Conservation (phyloP, 1,139 yeast genomes). For the Dujonia santamariae region DNA sequence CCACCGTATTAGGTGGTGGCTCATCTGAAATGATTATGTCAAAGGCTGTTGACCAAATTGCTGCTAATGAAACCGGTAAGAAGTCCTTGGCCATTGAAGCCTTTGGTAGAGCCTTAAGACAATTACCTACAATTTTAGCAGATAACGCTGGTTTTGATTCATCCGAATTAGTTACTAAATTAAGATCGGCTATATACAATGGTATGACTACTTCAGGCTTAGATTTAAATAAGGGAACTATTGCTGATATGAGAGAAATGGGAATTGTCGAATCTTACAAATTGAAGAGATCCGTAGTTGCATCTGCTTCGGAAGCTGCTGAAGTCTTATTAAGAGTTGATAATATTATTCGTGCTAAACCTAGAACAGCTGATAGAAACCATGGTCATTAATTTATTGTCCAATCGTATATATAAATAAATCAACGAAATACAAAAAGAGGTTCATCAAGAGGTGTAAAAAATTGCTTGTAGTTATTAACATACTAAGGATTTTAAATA, state of each 20-base stretch:
- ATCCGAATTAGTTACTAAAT: slow-evolving; percentile 84
- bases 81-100: slow-evolving; percentile 93
- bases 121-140: slow-evolving; percentile 90
- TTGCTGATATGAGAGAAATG: slow-evolving; percentile 91
- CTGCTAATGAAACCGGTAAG: slow-evolving; percentile 92
- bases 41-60: slow-evolving; percentile 92
- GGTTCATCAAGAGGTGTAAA: neutral
- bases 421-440: neutral
- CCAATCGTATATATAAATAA: too few relatives aligned
- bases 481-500: too few relatives aligned
- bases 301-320: slow-evolving; percentile 95
- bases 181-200: slow-evolving; percentile 88
- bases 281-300: slow-evolving; percentile 91
- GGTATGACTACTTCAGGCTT: slow-evolving; percentile 92
- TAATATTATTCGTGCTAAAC: slow-evolving; percentile 93
- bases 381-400: slow-evolving; percentile 5
- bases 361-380: slow-evolving; percentile 92
- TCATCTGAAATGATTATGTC: slow-evolving; percentile 98
- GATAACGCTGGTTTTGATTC: slow-evolving; percentile 98
- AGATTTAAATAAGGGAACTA: slow-evolving; percentile 76
- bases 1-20: slow-evolving; percentile 96
- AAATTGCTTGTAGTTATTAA: neutral
- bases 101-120: slow-evolving; percentile 90
- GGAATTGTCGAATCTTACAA: slow-evolving; percentile 93
- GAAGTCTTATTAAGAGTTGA: slow-evolving; percentile 94